Conservation (phyloP, 345 rosid species). For the Pistacia integerrima region DNA sequence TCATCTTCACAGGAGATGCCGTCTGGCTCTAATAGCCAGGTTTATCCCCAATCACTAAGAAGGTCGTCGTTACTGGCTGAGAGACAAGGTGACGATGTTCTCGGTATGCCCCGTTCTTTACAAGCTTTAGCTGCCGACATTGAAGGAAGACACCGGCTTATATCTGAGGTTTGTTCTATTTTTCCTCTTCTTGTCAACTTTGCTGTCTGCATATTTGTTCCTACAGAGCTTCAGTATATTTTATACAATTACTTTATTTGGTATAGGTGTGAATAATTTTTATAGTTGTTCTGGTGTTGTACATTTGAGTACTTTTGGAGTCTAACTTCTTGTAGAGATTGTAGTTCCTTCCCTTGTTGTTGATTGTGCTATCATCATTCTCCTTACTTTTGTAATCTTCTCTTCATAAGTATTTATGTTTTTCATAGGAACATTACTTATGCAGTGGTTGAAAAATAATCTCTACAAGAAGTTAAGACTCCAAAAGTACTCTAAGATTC, state of each 20-base stretch:
- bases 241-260: background rate
- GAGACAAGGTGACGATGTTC: constrained; percentile 55
- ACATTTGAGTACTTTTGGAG: background rate
- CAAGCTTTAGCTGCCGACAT: constrained; percentile 66
- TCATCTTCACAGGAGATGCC: constrained; percentile 53
- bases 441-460: background rate
- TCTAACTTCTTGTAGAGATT: background rate
- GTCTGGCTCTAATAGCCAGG: constrained; percentile 50
- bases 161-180: constrained; percentile 63
- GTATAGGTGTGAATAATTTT: background rate
- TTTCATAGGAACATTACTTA: too few species aligned
- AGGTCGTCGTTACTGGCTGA: constrained; percentile 56
- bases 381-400: background rate
- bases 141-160: constrained; percentile 66
- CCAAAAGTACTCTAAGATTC: background rate
- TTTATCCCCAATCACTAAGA: constrained; percentile 47
- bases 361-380: background rate
- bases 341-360: background rate
- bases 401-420: too few species aligned
- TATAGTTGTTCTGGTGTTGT: background rate
- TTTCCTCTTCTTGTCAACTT: constrained; percentile 7
- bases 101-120: constrained; percentile 59
- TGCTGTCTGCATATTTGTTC: constrained; percentile 8
- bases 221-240: background rate
- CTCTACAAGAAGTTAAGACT: background rate